A percentile compares a stretch with the other conserved stretches of the same genome.
phyloP scores from a whole-genome alignment of 768 basidiomycete genomes.

The Mycena chlorophos region DNA sequence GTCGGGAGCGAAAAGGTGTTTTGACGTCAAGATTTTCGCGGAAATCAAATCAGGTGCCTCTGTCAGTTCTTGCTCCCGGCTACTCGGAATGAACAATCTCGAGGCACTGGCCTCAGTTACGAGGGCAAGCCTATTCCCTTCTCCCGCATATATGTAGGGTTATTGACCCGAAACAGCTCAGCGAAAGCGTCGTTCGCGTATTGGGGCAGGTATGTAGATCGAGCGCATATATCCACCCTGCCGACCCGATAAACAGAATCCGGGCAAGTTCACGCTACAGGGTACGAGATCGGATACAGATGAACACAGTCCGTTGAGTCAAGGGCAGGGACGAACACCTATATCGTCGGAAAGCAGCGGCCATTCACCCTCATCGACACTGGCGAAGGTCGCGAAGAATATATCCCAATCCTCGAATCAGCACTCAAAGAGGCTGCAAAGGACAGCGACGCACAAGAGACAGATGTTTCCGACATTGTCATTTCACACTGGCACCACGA shows the following conservation, averaged over 20 bases:
- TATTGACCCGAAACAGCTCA: constrained; percentile 49
- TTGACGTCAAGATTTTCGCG: too few relatives aligned
- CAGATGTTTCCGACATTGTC: constrained; percentile 83
- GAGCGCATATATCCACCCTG: constrained; percentile 1
- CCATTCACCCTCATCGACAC: constrained; percentile 85
- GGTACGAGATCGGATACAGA: constrained; percentile 42
- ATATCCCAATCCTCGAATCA: constrained; percentile 63
- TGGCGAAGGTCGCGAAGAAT: constrained; percentile 70
- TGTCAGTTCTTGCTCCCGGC: too few relatives aligned
- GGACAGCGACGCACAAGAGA: constrained; percentile 36
- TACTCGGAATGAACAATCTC: constrained; percentile 30
- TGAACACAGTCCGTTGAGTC: not conserved
- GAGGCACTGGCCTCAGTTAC: constrained; percentile 54
- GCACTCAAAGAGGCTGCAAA: constrained; percentile 47
- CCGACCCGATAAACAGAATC: constrained; percentile 55
- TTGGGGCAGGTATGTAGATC: constrained; percentile 65
- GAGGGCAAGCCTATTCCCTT: constrained; percentile 39
- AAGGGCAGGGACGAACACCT: constrained; percentile 80
- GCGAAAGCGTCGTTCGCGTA: constrained; percentile 63
- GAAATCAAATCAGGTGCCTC: too few relatives aligned
- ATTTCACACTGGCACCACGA: constrained; percentile 91
- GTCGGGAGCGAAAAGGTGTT: too few relatives aligned
- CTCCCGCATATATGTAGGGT: not conserved
- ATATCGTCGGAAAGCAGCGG: constrained; percentile 68
- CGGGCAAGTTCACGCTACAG: constrained; percentile 86